Conservation (phyloP, 257 asterid species). For the Nicotiana paniculata region DNA sequence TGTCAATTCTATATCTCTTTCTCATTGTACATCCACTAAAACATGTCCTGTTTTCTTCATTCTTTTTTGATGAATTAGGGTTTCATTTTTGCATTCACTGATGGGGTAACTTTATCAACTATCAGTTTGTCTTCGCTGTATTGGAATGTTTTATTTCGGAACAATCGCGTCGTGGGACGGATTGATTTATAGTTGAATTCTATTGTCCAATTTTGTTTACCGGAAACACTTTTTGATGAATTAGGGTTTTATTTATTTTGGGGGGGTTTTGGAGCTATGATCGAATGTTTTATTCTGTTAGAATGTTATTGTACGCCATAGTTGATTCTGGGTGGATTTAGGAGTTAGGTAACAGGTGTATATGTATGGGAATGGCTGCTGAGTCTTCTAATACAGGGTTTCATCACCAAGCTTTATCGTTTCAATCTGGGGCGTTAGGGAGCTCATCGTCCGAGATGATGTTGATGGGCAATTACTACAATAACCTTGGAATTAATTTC, state of each 20-base stretch:
- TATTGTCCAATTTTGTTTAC: neutral
- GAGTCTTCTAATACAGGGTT: constrained; percentile 55
- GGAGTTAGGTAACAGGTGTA: neutral
- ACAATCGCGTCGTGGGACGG: neutral
- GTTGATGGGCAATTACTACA: constrained; percentile 38
- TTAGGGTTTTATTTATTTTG: neutral
- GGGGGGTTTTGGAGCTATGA: neutral
- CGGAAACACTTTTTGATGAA: neutral
- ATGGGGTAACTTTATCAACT: neutral
- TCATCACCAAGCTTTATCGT: constrained; percentile 35
- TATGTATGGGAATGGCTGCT: constrained; percentile 43
- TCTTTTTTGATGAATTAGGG: neutral
- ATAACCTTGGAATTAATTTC: constrained; percentile 26
- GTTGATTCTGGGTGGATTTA: neutral
- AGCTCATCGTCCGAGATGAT: constrained; percentile 31
- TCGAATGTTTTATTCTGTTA: neutral
- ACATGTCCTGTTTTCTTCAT: neutral
- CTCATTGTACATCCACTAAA: constrained; percentile 6
- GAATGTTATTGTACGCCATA: neutral
- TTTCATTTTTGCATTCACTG: neutral
- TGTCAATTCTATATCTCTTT: neutral
- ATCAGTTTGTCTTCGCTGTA: neutral
- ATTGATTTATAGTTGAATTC: neutral
- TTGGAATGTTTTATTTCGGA: neutral
- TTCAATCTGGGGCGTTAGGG: constrained; percentile 26